Base-by-base conservation (phyloP, 2,329 filamentous ascomycete genomes). In the Clarireedia sp. region DNA sequence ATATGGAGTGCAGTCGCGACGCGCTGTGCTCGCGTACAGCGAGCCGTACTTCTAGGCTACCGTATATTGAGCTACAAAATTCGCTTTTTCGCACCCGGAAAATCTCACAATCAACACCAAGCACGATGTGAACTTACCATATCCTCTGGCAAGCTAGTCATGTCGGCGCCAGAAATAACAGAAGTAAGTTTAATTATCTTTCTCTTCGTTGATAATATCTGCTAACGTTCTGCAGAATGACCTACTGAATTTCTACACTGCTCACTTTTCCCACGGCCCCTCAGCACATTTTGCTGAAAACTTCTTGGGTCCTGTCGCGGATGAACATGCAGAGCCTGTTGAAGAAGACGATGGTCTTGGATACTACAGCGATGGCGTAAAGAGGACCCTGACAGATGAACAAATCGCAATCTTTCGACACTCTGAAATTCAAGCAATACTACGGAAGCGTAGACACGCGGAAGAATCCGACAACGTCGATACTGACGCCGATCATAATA, bases 401-500 rank as follows among this genome's bases (percentile, higher is more conserved):
- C 89, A 96, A 73, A 89, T 96, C 63, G 82, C 82, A 52, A 92
- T 96, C 59, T 96, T 96, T 69, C 80, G 91, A 59, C 89, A 95
- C 67, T 92, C 88, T 2, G 92, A 97, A 70, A 79, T 95, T 21
- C 85, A 94, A 66, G 72, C 81, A 12, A 74, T 95, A 40, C 74
- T 88, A 24, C 81, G 81, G 59, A 74, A 78, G 57, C 68, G 74
- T 69, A 56, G 69, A 62, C 61, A 67, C 62, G 60, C 54, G 43
- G 44, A 63, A 49, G 61, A 62, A 57, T 58, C 59, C 5, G 61
- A 49, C 40, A 55, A 48, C 19, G 14, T 40, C 8, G 36, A 51
- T 56, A 44, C 54, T 51, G 48, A 43, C 41, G 14, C 23, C n/a
- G n/a, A 17, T 17, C 24, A 19, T 3, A 23, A n/a, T 21, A 21